These are phyloP conservation scores for Chaetomidium leptoderma DNA, from an alignment of 495 filamentous ascomycete genomes.

Conservation along the genomic window DNA sequence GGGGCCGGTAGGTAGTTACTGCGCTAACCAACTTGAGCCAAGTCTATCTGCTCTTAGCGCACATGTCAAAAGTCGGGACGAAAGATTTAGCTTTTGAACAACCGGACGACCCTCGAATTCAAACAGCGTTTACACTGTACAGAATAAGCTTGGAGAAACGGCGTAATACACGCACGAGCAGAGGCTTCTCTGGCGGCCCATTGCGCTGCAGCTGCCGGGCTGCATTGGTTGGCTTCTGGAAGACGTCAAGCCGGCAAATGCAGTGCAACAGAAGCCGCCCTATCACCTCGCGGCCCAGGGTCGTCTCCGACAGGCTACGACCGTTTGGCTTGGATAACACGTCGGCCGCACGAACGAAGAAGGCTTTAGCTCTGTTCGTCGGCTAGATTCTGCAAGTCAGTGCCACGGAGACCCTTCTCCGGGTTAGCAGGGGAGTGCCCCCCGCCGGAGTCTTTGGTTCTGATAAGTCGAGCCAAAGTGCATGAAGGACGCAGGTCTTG, in stretches of 20 bases:
- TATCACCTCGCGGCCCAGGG: conserved; percentile 4
- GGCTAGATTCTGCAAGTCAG: conserved; percentile 2
- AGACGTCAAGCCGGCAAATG: conserved; percentile 11
- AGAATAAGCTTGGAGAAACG: background rate
- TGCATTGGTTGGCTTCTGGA: conserved; percentile 19
- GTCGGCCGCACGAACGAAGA: background rate
- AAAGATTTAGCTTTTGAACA: background rate
- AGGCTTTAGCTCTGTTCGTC: background rate
- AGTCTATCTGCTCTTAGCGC: no score
- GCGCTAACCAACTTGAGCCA: background rate
- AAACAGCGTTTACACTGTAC: no score
- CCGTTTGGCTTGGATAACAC: background rate
- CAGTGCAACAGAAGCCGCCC: conserved; percentile 13
- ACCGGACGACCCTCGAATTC: background rate
- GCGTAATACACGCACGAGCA: background rate
- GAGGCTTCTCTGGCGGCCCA: background rate
- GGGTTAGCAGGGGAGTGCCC: background rate
- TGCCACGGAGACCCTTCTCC: background rate
- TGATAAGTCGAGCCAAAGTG: background rate
- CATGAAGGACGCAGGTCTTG: no score
- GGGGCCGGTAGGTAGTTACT: background rate
- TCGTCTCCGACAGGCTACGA: background rate
- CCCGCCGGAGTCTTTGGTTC: background rate
- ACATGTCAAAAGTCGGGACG: background rate
- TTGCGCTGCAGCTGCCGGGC: background rate